Conservation (phyloP, 2,329 filamentous ascomycete species). For the Colletotrichum euphorbiae region DNA sequence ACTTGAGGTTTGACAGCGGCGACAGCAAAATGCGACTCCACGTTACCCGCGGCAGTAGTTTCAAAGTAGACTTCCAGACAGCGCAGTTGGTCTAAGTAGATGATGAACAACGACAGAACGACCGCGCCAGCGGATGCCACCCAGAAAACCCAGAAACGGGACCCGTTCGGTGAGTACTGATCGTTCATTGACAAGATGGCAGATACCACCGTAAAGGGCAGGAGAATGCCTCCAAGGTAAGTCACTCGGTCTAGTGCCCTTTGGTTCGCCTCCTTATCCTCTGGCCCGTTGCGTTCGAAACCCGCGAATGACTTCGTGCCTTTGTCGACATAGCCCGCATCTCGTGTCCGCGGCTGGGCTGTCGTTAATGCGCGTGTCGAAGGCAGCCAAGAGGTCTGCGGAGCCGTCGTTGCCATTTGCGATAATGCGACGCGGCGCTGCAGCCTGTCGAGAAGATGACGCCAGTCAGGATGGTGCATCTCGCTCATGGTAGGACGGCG, state of each 20-base stretch:
- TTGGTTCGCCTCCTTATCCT: conserved; percentile 49
- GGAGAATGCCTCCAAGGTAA: conserved; percentile 61
- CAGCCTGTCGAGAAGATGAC: conserved; percentile 47
- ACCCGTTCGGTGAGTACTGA: conserved; percentile 55
- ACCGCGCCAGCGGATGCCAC: conserved; percentile 53
- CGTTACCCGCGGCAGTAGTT: conserved; percentile 46
- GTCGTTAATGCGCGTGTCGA: conserved; percentile 36
- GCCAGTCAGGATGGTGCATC: conserved; percentile 45
- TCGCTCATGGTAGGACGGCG: conserved; percentile 3
- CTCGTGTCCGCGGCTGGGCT: conserved; percentile 23
- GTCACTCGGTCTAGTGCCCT: conserved; percentile 59
- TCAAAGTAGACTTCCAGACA: conserved; percentile 60
- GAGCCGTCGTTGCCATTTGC: conserved; percentile 36
- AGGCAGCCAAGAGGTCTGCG: conserved; percentile 37
- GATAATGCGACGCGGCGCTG: conserved; percentile 42
- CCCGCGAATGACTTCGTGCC: neutral
- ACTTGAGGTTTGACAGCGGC: neutral
- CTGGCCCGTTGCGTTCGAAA: neutral
- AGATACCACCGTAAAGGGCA: conserved; percentile 61
- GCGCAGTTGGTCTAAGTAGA: conserved; percentile 62
- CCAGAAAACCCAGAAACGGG: conserved; percentile 63
- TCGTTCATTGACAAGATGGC: conserved; percentile 61
- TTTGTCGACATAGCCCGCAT: neutral
- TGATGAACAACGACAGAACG: conserved; percentile 54
- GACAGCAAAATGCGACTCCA: conserved; percentile 37